Evolutionary conservation across 1,139 yeast species (phyloP), one percentile per base, ranked within the genome.

Genomic region (Blastobotrys aristatus): DNA sequence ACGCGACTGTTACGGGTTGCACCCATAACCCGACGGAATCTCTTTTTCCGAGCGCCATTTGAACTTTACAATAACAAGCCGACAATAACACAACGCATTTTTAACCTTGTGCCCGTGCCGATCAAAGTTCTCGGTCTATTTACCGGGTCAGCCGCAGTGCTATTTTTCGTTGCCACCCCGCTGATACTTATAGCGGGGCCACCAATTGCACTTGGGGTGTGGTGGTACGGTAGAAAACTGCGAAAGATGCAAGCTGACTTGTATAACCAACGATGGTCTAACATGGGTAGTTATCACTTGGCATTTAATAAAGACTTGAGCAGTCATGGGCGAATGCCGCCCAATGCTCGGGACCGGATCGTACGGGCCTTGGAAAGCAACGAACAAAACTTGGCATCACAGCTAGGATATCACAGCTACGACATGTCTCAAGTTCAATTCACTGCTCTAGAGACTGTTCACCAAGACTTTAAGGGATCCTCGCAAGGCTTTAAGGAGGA

Each of bases 251-350:
- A 55, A 7, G 47, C 50, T 18, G 47, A 50, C 17, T 50, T 59
- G 24, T 56, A 53, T 47, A 55, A 55, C 34, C 60, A 57, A 40
- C 50, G 64, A 37, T 60, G 64, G 64, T 43, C 50, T 37, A 59
- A 58, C 24, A 50, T 59, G 55, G 62, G 61, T 17, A 50, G 54
- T 16, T 58, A 57, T 43, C 62, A 58, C 37, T 43, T 60, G 40
- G 48, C 53, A 10, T 52, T 47, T 20, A 30, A 16, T n/a, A 35
- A 18, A 13, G 50, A 46, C n/a, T 13, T 21, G 10, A 52, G 51
- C 2, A 46, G 50, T 20, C n/a, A 29, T 17, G 42, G 43, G 11
- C 37, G 39, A 21, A 14, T 40, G 52, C 49, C 48, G 8, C 13
- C 22, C 6, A 40, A 18, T n/a, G 63, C 57, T 24, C 48, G 55